Evolutionary conservation across 2,329 filamentous ascomycete species (phyloP).

Genomic region (Xylariaceae sp.): DNA sequence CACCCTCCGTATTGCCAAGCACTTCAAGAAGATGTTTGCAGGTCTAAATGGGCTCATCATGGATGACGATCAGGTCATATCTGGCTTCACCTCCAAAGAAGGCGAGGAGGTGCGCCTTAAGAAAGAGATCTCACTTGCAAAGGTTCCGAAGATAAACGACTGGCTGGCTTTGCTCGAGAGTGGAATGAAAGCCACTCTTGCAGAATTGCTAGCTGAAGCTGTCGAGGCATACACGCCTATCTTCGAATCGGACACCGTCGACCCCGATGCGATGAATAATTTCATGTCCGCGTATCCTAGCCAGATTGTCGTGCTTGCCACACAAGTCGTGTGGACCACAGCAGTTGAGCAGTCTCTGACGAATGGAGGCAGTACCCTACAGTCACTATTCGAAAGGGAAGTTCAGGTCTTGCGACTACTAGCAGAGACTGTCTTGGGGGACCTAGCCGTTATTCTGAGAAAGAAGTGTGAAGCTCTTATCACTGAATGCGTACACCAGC

Average conservation of each 20-base stretch:
- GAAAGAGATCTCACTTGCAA: slow-evolving; percentile 85
- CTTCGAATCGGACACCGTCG: slow-evolving; percentile 67
- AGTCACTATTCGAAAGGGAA: slow-evolving; percentile 72
- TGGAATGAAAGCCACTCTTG: slow-evolving; percentile 91
- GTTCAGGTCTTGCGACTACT: slow-evolving; percentile 81
- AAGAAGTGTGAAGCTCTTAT: slow-evolving; percentile 99
- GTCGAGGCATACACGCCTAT: slow-evolving; percentile 77
- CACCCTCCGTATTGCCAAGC: slow-evolving; percentile 91
- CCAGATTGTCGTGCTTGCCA: slow-evolving; percentile 91
- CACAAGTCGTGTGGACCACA: slow-evolving; percentile 90
- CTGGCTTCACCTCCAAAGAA: slow-evolving; percentile 92
- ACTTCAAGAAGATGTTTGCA: slow-evolving; percentile 99
- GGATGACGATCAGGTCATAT: slow-evolving; percentile 85
- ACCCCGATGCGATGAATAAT: slow-evolving; percentile 65
- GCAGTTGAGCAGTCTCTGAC: slow-evolving; percentile 74
- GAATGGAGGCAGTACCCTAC: slow-evolving; percentile 65
- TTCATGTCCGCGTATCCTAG: slow-evolving; percentile 85
- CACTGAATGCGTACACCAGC: slow-evolving; percentile 97
- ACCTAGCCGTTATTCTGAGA: slow-evolving; percentile 78
- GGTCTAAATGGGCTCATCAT: slow-evolving; percentile 86
- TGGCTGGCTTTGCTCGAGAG: slow-evolving; percentile 92
- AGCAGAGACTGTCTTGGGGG: slow-evolving; percentile 82
- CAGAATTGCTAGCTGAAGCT: slow-evolving; percentile 84
- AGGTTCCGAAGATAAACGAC: slow-evolving; percentile 96
- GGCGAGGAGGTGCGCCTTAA: slow-evolving; percentile 83